Evolutionary conservation across 176 grass and related monocot genomes (phyloP).

Genomic region (Areca catechu): DNA sequence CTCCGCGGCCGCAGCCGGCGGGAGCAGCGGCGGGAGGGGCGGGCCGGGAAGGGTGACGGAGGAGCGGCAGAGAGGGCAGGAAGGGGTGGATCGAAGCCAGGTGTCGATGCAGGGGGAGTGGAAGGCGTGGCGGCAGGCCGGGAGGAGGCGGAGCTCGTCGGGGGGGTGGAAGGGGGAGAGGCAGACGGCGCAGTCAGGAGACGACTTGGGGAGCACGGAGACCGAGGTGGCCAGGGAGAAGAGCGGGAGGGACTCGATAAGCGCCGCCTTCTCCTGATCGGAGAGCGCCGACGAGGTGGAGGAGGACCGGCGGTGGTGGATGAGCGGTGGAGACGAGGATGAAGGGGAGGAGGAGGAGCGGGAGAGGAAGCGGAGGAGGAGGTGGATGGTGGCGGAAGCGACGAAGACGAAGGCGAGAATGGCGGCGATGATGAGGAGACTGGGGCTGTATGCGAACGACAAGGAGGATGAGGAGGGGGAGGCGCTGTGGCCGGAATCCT

Average conservation of each 20-base stretch:
- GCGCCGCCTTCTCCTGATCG: constrained; percentile 26
- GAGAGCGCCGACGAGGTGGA: constrained; percentile 27
- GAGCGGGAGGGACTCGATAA: constrained; percentile 61
- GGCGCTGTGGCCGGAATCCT: too few relatives aligned
- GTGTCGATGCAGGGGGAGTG: constrained; percentile 62
- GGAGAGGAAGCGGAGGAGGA: constrained; percentile 8
- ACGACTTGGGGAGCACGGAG: constrained; percentile 48
- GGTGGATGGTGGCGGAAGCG: constrained; percentile 9
- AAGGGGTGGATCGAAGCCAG: constrained; percentile 61
- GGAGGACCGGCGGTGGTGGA: constrained; percentile 31
- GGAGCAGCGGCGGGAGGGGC: constrained; percentile 16
- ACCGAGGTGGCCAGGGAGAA: constrained; percentile 58
- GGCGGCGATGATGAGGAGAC: constrained; percentile 13
- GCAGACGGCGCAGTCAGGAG: constrained; percentile 77
- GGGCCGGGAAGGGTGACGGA: constrained; percentile 56
- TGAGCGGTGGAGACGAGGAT: constrained; percentile 43
- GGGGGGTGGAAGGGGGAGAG: constrained; percentile 45
- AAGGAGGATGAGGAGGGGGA: too few relatives aligned
- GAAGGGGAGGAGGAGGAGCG: constrained; percentile 33
- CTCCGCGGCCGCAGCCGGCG: neutral
- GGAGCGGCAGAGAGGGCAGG: constrained; percentile 78
- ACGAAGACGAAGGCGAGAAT: constrained; percentile 10
- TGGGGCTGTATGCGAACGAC: neutral
- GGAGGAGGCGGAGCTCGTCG: constrained; percentile 74
- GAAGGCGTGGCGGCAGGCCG: constrained; percentile 80